Conservation (phyloP, 768 basidiomycete genomes). For the Tephrocybe rancida region DNA sequence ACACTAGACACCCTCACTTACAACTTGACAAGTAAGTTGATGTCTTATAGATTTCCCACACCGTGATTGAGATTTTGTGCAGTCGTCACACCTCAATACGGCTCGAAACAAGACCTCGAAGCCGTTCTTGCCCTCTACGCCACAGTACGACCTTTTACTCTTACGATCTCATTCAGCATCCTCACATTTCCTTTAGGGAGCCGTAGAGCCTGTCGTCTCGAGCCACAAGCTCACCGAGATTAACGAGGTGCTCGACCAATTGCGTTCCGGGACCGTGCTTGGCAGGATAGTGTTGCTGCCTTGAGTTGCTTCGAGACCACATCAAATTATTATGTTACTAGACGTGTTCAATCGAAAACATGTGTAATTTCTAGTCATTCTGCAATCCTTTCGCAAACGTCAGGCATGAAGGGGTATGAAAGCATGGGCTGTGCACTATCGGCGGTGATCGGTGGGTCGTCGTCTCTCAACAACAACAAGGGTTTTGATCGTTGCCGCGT, state of each 20-base stretch:
- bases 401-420: too few species aligned
- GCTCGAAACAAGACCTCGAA: constrained; percentile 10
- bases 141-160: background rate
- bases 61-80: background rate
- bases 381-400: too few species aligned
- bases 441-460: too few species aligned
- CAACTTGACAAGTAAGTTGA: constrained; percentile 6
- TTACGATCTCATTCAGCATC: background rate
- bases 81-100: constrained; percentile 11
- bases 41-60: background rate
- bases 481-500: too few species aligned
- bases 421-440: too few species aligned
- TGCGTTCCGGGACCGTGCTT: constrained; percentile 8
- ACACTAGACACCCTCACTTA: constrained; percentile 10
- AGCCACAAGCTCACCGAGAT: constrained; percentile 9
- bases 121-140: constrained; percentile 7
- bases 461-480: too few species aligned
- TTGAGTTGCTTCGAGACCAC: background rate
- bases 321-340: too few species aligned
- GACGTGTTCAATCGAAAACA: too few species aligned
- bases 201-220: constrained; percentile 2
- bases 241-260: constrained; percentile 5
- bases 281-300: constrained; percentile 7
- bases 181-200: background rate
- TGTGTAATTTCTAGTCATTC: too few species aligned